A percentile compares a stretch with the other conserved stretches of the same genome.
These are phyloP conservation scores for Paracoccidioides brasiliensis DNA, from an alignment of 2,329 filamentous ascomycete genomes.

Conservation along the genomic window DNA sequence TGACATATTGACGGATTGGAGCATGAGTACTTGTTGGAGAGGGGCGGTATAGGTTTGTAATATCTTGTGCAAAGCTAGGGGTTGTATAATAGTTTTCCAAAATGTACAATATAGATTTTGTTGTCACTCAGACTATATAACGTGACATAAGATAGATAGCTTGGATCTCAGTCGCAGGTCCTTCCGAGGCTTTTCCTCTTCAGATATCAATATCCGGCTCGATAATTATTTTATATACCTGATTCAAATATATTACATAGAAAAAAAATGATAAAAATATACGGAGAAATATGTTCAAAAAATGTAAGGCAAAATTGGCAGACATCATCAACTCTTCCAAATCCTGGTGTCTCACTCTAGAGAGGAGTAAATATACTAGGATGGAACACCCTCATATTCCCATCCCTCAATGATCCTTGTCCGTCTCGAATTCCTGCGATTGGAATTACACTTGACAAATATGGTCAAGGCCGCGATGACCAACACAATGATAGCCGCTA, in stretches of 20 bases:
- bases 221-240: not conserved
- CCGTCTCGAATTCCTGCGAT: conserved; percentile 41
- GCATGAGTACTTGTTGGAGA: not conserved
- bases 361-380: conserved; percentile 13
- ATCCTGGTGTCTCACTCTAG: not conserved
- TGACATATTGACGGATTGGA: not conserved
- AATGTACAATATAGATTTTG: not conserved
- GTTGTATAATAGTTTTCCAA: not conserved
- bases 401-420: conserved; percentile 42
- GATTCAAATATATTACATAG: not conserved
- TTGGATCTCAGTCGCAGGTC: not conserved
- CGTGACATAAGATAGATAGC: not conserved
- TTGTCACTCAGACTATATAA: not conserved
- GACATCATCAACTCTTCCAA: not conserved
- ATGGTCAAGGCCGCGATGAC: conserved; percentile 47
- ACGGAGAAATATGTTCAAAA: not conserved
- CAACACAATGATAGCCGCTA: conserved; percentile 50
- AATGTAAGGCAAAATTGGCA: not conserved
- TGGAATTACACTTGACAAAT: conserved; percentile 52
- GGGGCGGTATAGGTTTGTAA: not conserved
- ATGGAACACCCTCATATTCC: conserved; percentile 57
- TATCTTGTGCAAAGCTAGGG: not conserved
- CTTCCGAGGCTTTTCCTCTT: not conserved
- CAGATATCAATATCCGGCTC: not conserved
- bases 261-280: not conserved